Evolutionary conservation across 2,329 filamentous ascomycete species (phyloP).

Genomic region (Beauveria sp.): DNA sequence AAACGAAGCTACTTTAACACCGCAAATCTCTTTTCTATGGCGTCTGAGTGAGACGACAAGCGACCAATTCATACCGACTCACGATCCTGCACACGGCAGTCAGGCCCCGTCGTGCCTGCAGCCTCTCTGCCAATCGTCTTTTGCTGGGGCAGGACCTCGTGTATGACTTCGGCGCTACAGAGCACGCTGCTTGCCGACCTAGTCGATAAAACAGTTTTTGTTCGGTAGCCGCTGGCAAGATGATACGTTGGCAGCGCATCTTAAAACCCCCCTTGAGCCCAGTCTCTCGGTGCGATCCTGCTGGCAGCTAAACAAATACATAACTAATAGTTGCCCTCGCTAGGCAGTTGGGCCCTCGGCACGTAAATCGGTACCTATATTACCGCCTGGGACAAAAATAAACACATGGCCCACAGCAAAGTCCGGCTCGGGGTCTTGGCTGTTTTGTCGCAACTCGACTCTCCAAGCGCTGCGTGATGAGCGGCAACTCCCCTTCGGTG

Average conservation of each 20-base stretch:
- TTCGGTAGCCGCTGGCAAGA: no score
- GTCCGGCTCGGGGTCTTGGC: neutral
- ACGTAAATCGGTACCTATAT: no score
- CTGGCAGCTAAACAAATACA: no score
- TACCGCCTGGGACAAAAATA: neutral
- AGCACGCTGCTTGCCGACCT: neutral
- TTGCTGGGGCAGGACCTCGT: neutral
- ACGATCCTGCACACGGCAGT: neutral
- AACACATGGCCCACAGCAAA: neutral
- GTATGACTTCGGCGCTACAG: conserved; percentile 1
- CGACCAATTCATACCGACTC: neutral
- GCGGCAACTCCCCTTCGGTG: neutral
- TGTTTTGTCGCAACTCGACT: neutral
- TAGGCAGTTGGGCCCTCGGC: no score
- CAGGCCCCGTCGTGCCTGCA: neutral
- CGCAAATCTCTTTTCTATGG: neutral
- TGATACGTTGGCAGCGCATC: no score
- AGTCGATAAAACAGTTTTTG: no score
- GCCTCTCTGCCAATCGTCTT: neutral
- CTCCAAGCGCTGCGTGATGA: neutral
- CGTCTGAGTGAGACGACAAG: conserved; percentile 2
- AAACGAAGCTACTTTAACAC: neutral
- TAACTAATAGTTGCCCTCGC: neutral
- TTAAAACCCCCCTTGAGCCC: no score
- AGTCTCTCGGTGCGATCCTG: no score